Conservation (phyloP, 129 eudicot species). For the Artemisia argyi region DNA sequence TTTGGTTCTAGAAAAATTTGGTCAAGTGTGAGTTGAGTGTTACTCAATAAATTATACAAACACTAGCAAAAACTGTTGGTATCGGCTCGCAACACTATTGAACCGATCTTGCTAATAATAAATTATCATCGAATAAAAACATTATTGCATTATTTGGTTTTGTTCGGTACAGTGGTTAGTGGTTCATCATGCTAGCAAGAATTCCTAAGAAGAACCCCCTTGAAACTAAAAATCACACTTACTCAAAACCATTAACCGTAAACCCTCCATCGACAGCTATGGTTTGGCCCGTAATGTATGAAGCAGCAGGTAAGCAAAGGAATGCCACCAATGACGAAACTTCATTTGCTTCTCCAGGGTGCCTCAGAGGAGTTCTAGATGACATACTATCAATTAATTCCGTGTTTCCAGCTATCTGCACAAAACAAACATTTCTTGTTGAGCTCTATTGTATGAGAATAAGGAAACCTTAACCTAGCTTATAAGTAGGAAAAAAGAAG, state of each 20-base stretch:
- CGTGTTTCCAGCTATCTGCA: slow-evolving; percentile 6
- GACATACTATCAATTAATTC: slow-evolving; percentile 46
- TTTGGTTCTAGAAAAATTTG: slow-evolving; percentile 10
- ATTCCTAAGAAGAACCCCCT: too few species aligned
- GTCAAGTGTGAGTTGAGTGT: too few species aligned
- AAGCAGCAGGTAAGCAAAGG: slow-evolving; percentile 74
- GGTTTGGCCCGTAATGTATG: slow-evolving; percentile 72
- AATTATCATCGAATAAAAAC: too few species aligned
- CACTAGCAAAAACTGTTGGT: too few species aligned
- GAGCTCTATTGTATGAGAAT: not conserved
- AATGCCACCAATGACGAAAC: slow-evolving; percentile 74
- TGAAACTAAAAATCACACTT: not conserved
- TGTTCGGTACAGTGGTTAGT: too few species aligned
- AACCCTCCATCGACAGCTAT: slow-evolving; percentile 71
- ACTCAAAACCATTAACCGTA: slow-evolving; percentile 41
- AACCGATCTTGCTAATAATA: too few species aligned
- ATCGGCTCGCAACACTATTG: too few species aligned
- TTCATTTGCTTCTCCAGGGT: slow-evolving; percentile 62
- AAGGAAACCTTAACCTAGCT: too few species aligned
- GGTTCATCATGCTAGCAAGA: too few species aligned
- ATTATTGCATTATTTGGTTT: too few species aligned
- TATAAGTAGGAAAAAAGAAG: not conserved
- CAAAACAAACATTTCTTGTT: not conserved
- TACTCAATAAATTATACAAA: too few species aligned
- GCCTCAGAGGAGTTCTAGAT: slow-evolving; percentile 65